These are phyloP conservation scores for Ganoderma sp. DNA, from an alignment of 1,284 basidiomycete species.

Conservation along the genomic window DNA sequence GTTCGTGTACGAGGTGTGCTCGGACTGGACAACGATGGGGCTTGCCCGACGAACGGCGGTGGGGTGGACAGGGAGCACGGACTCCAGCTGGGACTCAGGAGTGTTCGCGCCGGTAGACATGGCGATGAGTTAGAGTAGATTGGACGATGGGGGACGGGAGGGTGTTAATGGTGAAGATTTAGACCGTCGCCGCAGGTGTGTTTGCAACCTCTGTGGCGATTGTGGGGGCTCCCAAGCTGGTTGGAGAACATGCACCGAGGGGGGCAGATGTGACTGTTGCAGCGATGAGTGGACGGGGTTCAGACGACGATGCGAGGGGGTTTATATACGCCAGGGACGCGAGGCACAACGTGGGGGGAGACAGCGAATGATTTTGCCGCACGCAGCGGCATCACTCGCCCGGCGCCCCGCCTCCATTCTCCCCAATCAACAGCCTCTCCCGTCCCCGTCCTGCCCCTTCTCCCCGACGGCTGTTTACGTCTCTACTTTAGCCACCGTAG, in stretches of 20 bases:
- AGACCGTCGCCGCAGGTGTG: slow-evolving; percentile 72
- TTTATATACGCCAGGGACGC: slow-evolving; percentile 27
- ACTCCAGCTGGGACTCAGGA: slow-evolving; percentile 69
- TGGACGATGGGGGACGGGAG: slow-evolving; percentile 27
- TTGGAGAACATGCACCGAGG: slow-evolving; percentile 82
- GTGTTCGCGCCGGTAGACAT: slow-evolving; percentile 73
- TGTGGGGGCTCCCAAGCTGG: slow-evolving; percentile 81
- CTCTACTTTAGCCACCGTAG: not conserved
- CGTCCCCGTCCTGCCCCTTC: not conserved
- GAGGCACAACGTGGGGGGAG: slow-evolving; percentile 13
- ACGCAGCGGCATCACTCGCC: slow-evolving; percentile 11
- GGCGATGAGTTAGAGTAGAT: slow-evolving; percentile 22
- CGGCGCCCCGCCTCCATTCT: not conserved
- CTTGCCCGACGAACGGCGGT: slow-evolving; percentile 81
- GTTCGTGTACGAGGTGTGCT: slow-evolving; percentile 82
- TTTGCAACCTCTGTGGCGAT: slow-evolving; percentile 76
- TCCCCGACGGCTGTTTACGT: not conserved
- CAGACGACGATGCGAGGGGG: slow-evolving; percentile 11
- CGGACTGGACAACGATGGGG: slow-evolving; percentile 84
- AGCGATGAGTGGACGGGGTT: slow-evolving; percentile 7
- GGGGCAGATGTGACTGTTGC: slow-evolving; percentile 11
- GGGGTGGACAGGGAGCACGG: slow-evolving; percentile 76
- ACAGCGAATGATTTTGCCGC: not conserved
- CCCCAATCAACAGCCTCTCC: not conserved
- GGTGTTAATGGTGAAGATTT: slow-evolving; percentile 52